Conservation (phyloP, 1,139 yeast species). For the Blastobotrys persicus region DNA sequence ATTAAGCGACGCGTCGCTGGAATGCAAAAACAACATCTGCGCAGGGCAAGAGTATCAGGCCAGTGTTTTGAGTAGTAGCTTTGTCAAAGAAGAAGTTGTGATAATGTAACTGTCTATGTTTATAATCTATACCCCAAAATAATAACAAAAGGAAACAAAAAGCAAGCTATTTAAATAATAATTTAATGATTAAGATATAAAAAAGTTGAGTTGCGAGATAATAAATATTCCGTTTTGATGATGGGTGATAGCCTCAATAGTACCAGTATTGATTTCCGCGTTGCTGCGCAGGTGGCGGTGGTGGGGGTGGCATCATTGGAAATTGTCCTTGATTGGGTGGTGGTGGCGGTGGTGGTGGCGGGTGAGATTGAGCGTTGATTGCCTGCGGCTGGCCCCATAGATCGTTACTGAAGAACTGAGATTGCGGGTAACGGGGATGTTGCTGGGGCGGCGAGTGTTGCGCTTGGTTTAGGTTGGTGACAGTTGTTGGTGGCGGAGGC, state of each 20-base stretch:
- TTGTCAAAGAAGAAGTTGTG: neutral
- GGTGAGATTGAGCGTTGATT: neutral
- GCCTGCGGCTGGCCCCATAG: conserved; percentile 4
- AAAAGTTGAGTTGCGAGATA: conserved; percentile 5
- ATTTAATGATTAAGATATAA: conserved; percentile 1
- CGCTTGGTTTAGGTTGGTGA: neutral
- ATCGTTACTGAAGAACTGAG: conserved; percentile 1
- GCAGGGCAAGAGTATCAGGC: no score
- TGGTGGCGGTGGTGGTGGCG: conserved; percentile 11
- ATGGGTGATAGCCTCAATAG: neutral
- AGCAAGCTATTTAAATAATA: neutral
- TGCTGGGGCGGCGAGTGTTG: conserved; percentile 9
- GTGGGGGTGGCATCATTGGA: conserved; percentile 2
- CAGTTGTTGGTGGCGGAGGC: neutral
- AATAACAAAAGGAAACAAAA: conserved; percentile 3
- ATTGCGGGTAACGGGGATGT: conserved; percentile 5
- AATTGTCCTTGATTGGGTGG: conserved; percentile 5
- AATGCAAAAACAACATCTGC: no score
- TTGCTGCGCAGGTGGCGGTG: conserved; percentile 10
- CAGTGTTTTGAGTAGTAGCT: neutral
- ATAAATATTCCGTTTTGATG: conserved; percentile 7
- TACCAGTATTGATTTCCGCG: conserved; percentile 12
- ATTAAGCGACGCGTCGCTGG: no score
- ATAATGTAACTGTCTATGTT: neutral
- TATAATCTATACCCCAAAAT: neutral